A percentile compares a stretch with the other conserved stretches of the same genome.
Evolutionary conservation across 2,329 filamentous ascomycete species (phyloP).

Genomic region (Fusarium falciforme): DNA sequence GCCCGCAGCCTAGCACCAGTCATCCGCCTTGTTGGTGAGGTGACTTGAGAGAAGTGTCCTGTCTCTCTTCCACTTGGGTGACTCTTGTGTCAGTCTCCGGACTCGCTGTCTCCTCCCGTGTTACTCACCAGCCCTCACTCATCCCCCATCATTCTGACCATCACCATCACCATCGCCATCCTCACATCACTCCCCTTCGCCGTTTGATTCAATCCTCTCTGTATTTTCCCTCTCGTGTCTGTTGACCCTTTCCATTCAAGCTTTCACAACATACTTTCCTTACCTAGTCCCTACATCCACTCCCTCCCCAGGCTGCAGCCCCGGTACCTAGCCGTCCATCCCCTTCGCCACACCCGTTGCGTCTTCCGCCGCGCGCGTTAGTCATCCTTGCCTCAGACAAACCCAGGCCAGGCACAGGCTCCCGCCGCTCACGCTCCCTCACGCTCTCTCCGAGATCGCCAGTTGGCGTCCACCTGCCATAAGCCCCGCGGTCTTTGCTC

Average conservation of each 20-base stretch:
- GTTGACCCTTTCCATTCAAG: constrained; percentile 25
- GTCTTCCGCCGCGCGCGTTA: constrained; percentile 34
- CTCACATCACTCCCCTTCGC: constrained; percentile 1
- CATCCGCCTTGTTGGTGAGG: constrained; percentile 31
- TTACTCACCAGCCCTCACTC: constrained; percentile 41
- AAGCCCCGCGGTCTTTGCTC: constrained; percentile 46
- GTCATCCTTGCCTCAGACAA: constrained; percentile 38
- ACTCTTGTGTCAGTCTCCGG: constrained; percentile 42
- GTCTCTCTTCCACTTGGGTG: constrained; percentile 33
- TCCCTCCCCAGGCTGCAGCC: constrained; percentile 37
- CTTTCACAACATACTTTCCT: constrained; percentile 19
- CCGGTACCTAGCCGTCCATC: constrained; percentile 11
- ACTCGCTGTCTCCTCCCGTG: constrained; percentile 41
- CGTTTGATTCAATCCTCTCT: constrained; percentile 28
- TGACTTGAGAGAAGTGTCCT: constrained; percentile 39
- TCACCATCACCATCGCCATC: constrained; percentile 1
- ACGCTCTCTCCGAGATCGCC: constrained; percentile 54
- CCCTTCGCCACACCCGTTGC: constrained; percentile 44
- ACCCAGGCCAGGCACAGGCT: constrained; percentile 36
- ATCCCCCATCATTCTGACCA: constrained; percentile 4
- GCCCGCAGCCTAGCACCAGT: constrained; percentile 21
- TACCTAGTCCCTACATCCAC: constrained; percentile 16
- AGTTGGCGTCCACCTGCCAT: constrained; percentile 47
- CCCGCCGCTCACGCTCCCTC: constrained; percentile 47
- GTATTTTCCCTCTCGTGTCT: constrained; percentile 5